Conservation (phyloP, 176 grass and related monocot genomes). For the Carex littledalei region DNA sequence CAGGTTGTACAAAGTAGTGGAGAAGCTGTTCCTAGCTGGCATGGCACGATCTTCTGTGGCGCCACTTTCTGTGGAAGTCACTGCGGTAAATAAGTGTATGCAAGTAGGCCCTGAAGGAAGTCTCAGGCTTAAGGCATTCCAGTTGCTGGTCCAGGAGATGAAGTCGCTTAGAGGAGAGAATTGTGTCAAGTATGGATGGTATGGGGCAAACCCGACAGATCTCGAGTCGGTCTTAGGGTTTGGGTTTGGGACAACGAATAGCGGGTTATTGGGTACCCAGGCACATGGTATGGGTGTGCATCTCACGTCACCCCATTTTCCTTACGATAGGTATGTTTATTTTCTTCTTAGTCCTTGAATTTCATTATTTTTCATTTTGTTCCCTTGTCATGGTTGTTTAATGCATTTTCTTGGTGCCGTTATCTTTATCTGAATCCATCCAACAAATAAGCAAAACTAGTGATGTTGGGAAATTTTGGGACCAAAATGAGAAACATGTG, state of each 20-base stretch:
- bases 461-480: conserved; percentile 5
- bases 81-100: conserved; percentile 48
- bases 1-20: conserved; percentile 49
- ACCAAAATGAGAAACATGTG: not conserved
- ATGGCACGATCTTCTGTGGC: conserved; percentile 9
- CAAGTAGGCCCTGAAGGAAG: not conserved
- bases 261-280: conserved; percentile 9
- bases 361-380: not conserved
- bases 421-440: not conserved
- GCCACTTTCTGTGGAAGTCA: conserved; percentile 27
- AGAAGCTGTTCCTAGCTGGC: conserved; percentile 52
- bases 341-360: too few species aligned
- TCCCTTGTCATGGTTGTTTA: not conserved
- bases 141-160: conserved; percentile 34
- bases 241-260: conserved; percentile 40
- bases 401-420: not conserved
- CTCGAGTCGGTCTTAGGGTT: conserved; percentile 32
- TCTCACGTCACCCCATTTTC: conserved; percentile 53
- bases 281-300: conserved; percentile 67
- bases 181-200: conserved; percentile 63
- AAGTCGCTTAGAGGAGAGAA: conserved; percentile 31
- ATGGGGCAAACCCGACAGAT: conserved; percentile 38
- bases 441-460: not conserved
- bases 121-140: conserved; percentile 38
- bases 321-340: conserved; percentile 36